Evolutionary conservation across 106 monocot genomes (phyloP), one percentile per base, ranked within the genome.

Genomic region (Dioscorea alata): DNA sequence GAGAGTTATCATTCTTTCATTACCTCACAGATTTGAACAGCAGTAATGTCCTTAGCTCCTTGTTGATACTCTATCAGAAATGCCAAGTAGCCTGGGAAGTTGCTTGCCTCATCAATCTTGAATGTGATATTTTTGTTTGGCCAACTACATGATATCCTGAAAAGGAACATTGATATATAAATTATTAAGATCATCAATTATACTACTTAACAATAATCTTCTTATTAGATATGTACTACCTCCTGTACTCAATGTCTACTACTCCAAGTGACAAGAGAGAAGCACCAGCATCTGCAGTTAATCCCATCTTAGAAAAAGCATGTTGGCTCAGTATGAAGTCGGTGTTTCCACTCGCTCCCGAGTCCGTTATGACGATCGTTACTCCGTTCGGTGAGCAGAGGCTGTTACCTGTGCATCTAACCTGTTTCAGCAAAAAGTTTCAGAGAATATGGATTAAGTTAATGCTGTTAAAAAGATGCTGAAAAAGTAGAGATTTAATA

Each of bases 11-110:
- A 54, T n/a, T 48, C 2, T 2, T 0, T 9, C 9, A 56, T 79
- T 28, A 90, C 89, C 89, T 85, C 85, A 64, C 89, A 90, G 15
- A 90, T 23, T 35, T 86, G 89, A 57, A 90, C 77, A n/a, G 83
- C 83, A 15, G 59, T 86, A 35, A 90, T 80, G 57, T 90, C 89
- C 60, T 86, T 68, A 23, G 74, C 60, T 50, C 89, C 89, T 78
- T 83, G 72, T 21, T 83, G 82, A 57, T 59, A 90, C 77, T 72
- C 74, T 72, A 90, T 90, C 60, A 77, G 51, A 52, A 90, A 85
- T 61, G 85, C 89, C 42, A 90, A 57, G 50, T 90, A 90, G 63
- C 58, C 16, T 3, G 86, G 89, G 67, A 61, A 83, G 64, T 65
- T 82, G 76, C 86, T 86, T 69, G 72, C 75, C 71, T 83, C 71